Evolutionary conservation across 768 basidiomycete genomes (phyloP).

Genomic region (Sutorius australiensis): DNA sequence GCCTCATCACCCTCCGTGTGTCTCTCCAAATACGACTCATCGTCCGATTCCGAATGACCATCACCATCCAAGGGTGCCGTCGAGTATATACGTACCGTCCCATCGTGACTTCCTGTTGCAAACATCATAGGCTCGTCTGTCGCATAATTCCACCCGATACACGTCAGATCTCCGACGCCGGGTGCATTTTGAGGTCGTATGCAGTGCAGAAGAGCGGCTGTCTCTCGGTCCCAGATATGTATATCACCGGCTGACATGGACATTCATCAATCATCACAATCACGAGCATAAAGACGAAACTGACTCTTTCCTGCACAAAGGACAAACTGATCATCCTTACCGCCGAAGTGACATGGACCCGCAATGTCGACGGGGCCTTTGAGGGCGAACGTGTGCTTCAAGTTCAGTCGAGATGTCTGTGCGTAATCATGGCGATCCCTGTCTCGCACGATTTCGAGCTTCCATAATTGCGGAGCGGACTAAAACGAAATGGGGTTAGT

Average conservation of each 20-base stretch:
- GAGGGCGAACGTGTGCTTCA: slow-evolving; percentile 73
- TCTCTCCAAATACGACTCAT: slow-evolving; percentile 23
- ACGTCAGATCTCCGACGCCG: slow-evolving; percentile 65
- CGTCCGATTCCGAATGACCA: slow-evolving; percentile 20
- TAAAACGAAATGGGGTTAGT: slow-evolving; percentile 25
- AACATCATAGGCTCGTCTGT: slow-evolving; percentile 50
- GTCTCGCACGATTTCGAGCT: slow-evolving; percentile 60
- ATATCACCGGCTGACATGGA: slow-evolving; percentile 63
- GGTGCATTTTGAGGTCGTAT: slow-evolving; percentile 53
- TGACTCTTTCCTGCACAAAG: slow-evolving; percentile 73
- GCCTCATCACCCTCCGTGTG: slow-evolving; percentile 21
- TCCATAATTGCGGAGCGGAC: slow-evolving; percentile 80
- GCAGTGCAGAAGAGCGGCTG: slow-evolving; percentile 66
- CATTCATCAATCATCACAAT: neutral
- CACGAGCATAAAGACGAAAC: neutral
- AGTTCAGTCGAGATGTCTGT: slow-evolving; percentile 28
- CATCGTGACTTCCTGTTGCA: slow-evolving; percentile 76
- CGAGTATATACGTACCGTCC: slow-evolving; percentile 72
- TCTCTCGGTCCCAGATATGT: slow-evolving; percentile 84
- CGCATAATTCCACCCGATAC: slow-evolving; percentile 75
- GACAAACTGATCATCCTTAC: slow-evolving; percentile 73
- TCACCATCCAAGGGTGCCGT: slow-evolving; percentile 34
- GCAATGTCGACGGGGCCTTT: slow-evolving; percentile 68
- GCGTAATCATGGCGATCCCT: slow-evolving; percentile 35
- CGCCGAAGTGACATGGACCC: slow-evolving; percentile 80